Evolutionary conservation across 768 basidiomycete genomes (phyloP).

Genomic region (Lepiota subincarnata): DNA sequence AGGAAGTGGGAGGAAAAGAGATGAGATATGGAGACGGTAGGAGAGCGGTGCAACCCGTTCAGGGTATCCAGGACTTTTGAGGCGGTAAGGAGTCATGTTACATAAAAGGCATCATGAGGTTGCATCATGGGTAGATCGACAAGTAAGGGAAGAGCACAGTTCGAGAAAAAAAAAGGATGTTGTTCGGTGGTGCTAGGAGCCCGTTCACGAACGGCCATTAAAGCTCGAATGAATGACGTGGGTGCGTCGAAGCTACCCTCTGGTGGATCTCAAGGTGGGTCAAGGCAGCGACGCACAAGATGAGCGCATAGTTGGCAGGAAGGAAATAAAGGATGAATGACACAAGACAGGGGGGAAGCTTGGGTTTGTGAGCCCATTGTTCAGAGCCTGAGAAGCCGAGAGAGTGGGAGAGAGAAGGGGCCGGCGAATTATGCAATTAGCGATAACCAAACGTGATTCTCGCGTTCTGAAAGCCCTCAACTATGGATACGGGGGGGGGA

Average conservation of each 20-base stretch:
- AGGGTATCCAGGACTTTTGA: background rate
- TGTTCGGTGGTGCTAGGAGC: background rate
- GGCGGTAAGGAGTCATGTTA: background rate
- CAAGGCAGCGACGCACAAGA: background rate
- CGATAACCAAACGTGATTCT: constrained; percentile 6
- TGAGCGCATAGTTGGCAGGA: too few relatives aligned
- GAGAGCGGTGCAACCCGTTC: background rate
- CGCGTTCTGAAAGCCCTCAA: constrained; percentile 1
- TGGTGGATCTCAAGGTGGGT: background rate
- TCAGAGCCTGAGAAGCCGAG: constrained; percentile 1
- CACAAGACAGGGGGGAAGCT: background rate
- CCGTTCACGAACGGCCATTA: background rate
- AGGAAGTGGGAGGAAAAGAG: background rate
- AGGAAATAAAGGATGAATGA: background rate
- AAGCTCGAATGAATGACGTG: background rate
- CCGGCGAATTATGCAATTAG: constrained; percentile 1
- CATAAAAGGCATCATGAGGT: background rate
- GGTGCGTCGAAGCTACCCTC: background rate
- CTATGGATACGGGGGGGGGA: background rate
- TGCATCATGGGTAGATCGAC: background rate
- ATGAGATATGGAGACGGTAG: background rate
- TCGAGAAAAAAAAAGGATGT: background rate
- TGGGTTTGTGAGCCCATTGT: background rate
- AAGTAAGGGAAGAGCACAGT: background rate
- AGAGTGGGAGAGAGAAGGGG: too few relatives aligned